Evolutionary conservation across 1,284 basidiomycete genomes (phyloP), one percentile per base, ranked within the genome.

Genomic region (Calocybe gambosa): DNA sequence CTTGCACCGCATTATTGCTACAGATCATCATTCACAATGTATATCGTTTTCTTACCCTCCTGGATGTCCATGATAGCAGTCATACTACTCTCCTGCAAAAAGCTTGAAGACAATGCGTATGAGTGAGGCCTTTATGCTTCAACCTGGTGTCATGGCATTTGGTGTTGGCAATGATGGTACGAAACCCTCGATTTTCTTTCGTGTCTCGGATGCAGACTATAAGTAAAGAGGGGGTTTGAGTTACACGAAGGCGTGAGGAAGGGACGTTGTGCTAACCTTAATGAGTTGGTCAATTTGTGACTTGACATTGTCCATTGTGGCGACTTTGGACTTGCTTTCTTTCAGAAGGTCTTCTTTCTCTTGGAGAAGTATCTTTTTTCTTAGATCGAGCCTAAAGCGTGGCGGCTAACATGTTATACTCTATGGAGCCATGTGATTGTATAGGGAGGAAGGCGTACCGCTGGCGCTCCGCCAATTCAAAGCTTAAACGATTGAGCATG

Each of bases 391-490:
- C 50, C 86, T 89, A 43, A 16, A 57, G 23, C 45, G 39, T 43
- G 39, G 45, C 12, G 26, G 26, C 31, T 39, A 16, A 28, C 25
- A 16, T 45, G 43, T 45, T 50, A 29, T 50, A 47, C 36, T 8
- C 50, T 25, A 1, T 49, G 41, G 15, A 19, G 42, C 31, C 45
- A 57, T 54, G 52, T 57, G 51, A 52, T 47, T 42, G 37, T 49
- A 47, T 16, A 35, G 19, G 7, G 50, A 41, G 45, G 38, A 45
- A 34, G 41, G 50, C 70, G 29, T 58, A 86, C 88, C 87, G 75
- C 66, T 89, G 84, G 39, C 88, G 80, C 67, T 90, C 88, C 31
- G 76, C 77, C 21, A 89, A 78, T 61, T 90, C 87, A 57, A 90
- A 90, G 58, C 78, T 83, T 42, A 90, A 72, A 36, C 86, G 80